phyloP scores from a whole-genome alignment of 768 basidiomycete species.

The Trametes elegans region DNA sequence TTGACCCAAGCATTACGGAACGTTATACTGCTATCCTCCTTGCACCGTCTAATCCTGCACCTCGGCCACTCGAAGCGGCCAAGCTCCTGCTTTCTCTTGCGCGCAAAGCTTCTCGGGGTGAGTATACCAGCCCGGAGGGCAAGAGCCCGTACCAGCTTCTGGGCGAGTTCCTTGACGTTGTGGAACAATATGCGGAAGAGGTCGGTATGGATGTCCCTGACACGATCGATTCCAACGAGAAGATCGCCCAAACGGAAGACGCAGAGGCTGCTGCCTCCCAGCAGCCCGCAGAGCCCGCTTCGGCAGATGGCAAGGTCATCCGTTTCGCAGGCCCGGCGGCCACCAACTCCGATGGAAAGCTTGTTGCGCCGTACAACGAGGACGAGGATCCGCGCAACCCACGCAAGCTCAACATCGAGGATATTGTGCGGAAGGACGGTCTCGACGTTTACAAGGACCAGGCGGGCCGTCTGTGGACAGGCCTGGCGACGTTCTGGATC shows the following conservation, averaged over 20 bases:
- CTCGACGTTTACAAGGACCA: conserved; percentile 92
- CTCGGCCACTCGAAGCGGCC: conserved; percentile 89
- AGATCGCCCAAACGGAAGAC: conserved; percentile 43
- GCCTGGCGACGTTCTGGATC: conserved; percentile 97
- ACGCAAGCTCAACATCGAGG: conserved; percentile 80
- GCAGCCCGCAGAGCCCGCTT: conserved; percentile 38
- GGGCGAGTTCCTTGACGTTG: conserved; percentile 88
- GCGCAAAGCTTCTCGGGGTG: conserved; percentile 77
- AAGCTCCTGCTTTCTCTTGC: conserved; percentile 86
- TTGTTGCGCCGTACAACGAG: conserved; percentile 59
- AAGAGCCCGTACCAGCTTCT: conserved; percentile 96
- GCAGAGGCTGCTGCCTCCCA: conserved; percentile 27
- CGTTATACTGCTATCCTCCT: conserved; percentile 72
- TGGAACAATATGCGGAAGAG: conserved; percentile 87
- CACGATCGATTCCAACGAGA: conserved; percentile 56
- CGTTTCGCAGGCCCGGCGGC: conserved; percentile 68
- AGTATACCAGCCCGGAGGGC: conserved; percentile 84
- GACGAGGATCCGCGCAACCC: conserved; percentile 78
- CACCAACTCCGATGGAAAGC: conserved; percentile 49
- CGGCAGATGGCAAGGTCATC: conserved; percentile 60
- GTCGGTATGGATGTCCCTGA: conserved; percentile 87
- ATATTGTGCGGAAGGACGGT: conserved; percentile 83
- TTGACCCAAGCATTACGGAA: conserved; percentile 81
- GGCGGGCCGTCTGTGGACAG: conserved; percentile 94
- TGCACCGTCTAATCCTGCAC: conserved; percentile 49